Evolutionary conservation across 2,329 filamentous ascomycete species (phyloP).

Genomic region (Diaporthe citriasiana): DNA sequence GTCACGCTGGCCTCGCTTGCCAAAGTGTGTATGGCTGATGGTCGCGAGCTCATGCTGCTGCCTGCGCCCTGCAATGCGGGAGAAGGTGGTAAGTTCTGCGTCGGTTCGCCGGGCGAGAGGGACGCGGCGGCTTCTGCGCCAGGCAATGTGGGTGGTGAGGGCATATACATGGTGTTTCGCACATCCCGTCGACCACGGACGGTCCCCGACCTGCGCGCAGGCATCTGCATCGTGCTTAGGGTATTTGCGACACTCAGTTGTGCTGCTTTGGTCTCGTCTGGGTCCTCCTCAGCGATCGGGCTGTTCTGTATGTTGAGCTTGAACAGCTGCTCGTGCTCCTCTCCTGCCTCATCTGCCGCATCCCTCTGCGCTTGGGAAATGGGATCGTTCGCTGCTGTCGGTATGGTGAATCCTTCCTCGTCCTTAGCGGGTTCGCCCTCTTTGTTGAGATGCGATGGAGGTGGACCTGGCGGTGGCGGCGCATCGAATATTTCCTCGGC

Average conservation of each 20-base stretch:
- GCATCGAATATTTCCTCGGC: slow-evolving; percentile 64
- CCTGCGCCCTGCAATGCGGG: slow-evolving; percentile 55
- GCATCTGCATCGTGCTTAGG: slow-evolving; percentile 73
- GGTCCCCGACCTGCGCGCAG: slow-evolving; percentile 80
- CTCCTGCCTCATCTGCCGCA: slow-evolving; percentile 60
- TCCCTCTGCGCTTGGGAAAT: slow-evolving; percentile 82
- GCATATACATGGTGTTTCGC: slow-evolving; percentile 89
- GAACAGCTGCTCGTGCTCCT: slow-evolving; percentile 75
- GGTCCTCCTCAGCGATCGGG: slow-evolving; percentile 83
- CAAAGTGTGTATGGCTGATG: slow-evolving; percentile 67
- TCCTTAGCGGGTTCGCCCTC: slow-evolving; percentile 68
- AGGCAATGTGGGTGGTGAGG: slow-evolving; percentile 52
- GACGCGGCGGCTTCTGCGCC: slow-evolving; percentile 21
- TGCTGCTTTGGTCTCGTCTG: slow-evolving; percentile 79
- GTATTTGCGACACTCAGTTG: slow-evolving; percentile 82
- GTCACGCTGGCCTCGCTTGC: slow-evolving; percentile 74
- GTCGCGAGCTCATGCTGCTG: slow-evolving; percentile 51
- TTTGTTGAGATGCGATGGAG: slow-evolving; percentile 60
- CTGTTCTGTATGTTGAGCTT: slow-evolving; percentile 85
- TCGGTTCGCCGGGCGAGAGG: slow-evolving; percentile 44
- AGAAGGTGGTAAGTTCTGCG: slow-evolving; percentile 50
- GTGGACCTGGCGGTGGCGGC: slow-evolving; percentile 65
- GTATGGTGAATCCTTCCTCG: slow-evolving; percentile 83
- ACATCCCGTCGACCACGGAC: slow-evolving; percentile 91
- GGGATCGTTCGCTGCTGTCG: slow-evolving; percentile 71